These are phyloP conservation scores for Fagopyrum esculentum DNA, from an alignment of 148 eudicot species.

Conservation along the genomic window DNA sequence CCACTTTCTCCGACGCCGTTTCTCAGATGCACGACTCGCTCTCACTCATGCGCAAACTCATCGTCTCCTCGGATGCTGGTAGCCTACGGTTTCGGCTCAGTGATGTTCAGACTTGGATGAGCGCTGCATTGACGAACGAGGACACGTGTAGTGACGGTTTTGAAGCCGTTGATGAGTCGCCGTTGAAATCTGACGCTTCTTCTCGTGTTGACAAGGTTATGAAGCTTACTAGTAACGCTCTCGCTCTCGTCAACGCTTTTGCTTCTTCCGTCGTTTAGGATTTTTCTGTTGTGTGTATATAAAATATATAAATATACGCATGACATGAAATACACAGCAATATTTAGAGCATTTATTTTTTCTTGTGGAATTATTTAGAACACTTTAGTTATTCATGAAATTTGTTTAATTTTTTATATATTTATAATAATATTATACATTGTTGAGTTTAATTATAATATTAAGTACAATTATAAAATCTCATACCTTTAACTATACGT, in stretches of 20 bases:
- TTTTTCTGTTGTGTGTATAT: background rate
- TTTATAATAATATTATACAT: no score
- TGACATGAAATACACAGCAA: background rate
- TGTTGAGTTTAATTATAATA: no score
- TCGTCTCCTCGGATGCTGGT: constrained; percentile 14
- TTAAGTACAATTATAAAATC: no score
- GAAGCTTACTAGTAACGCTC: constrained; percentile 69
- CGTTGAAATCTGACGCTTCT: constrained; percentile 35
- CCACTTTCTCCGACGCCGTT: constrained; percentile 44
- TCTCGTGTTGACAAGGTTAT: constrained; percentile 30
- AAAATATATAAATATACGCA: background rate
- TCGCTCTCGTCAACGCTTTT: constrained; percentile 56
- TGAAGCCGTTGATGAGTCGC: constrained; percentile 35
- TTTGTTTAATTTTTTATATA: no score
- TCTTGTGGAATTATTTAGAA: no score
- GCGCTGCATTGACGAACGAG: constrained; percentile 68
- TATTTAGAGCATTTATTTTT: background rate
- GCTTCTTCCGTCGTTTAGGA: constrained; percentile 14
- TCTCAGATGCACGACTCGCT: constrained; percentile 44
- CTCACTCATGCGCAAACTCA: constrained; percentile 42
- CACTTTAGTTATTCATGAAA: no score
- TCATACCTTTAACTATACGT: no score
- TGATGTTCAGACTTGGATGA: constrained; percentile 90
- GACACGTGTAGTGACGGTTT: constrained; percentile 77
- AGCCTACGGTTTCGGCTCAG: constrained; percentile 48